Evolutionary conservation across 805 yeast genomes (phyloP).

Genomic region (Candida cerambycidarum): DNA sequence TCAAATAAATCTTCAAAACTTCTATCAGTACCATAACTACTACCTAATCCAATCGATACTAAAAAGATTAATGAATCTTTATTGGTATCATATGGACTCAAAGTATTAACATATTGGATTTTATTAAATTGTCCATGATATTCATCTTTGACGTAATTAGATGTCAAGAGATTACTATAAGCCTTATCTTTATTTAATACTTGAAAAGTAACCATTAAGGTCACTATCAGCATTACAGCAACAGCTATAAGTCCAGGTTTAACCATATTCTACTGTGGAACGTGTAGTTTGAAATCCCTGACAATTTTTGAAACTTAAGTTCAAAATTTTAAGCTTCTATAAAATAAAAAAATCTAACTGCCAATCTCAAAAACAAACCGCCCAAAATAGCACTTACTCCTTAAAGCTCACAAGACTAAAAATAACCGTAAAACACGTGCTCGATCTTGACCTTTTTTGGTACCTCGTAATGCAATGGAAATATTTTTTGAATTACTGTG

Average conservation of each 20-base stretch:
- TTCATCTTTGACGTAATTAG: background rate
- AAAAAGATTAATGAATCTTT: slow-evolving; percentile 18
- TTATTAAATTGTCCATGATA: slow-evolving; percentile 6
- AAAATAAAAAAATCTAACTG: too few relatives aligned
- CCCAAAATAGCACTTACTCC: too few relatives aligned
- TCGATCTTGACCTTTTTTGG: too few relatives aligned
- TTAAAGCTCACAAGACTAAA: too few relatives aligned
- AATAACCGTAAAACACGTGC: too few relatives aligned
- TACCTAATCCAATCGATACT: slow-evolving; percentile 26
- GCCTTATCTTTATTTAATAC: background rate
- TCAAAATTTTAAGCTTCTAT: too few relatives aligned
- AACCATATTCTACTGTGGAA: background rate
- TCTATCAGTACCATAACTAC: slow-evolving; percentile 38
- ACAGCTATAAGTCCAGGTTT: background rate
- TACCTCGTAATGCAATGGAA: too few relatives aligned
- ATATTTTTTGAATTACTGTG: too few relatives aligned
- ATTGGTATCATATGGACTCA: slow-evolving; percentile 7
- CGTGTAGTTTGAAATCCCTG: too few relatives aligned
- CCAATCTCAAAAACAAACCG: too few relatives aligned
- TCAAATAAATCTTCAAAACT: slow-evolving; percentile 32
- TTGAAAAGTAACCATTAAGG: background rate
- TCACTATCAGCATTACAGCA: background rate
- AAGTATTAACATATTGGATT: slow-evolving; percentile 9
- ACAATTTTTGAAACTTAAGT: too few relatives aligned
- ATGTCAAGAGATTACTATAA: background rate